A percentile compares a stretch with the other conserved stretches of the same genome.
phyloP scores from a whole-genome alignment of 2,329 filamentous ascomycete species.

The Nemania sp. region DNA sequence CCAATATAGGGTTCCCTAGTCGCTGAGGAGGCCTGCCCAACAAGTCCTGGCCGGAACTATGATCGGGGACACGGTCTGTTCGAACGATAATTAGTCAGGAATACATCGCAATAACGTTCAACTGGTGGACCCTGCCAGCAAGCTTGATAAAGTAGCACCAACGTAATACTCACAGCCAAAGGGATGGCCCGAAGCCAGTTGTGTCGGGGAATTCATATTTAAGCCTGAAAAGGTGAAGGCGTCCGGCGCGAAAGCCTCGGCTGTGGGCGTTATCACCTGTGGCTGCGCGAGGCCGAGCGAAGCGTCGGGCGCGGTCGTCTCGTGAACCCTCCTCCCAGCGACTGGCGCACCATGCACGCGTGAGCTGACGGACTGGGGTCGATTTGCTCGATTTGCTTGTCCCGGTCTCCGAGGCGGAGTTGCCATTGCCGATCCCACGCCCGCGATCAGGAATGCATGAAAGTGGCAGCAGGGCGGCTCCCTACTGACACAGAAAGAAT shows the following conservation, averaged over 20 bases:
- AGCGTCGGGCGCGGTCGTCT: background rate
- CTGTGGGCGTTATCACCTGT: slow-evolving; percentile 13
- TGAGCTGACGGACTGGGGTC: background rate
- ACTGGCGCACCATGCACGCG: background rate
- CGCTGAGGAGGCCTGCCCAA: slow-evolving; percentile 63
- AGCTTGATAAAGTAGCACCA: too few relatives aligned
- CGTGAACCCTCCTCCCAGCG: background rate
- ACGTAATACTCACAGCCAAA: slow-evolving; percentile 71
- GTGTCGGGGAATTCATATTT: slow-evolving; percentile 63
- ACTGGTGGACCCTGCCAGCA: too few relatives aligned
- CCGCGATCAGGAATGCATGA: too few relatives aligned
- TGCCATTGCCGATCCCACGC: too few relatives aligned
- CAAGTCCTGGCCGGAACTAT: slow-evolving; percentile 28
- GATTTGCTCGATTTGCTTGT: too few relatives aligned
- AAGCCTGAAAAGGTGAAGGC: slow-evolving; percentile 52
- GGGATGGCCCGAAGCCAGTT: slow-evolving; percentile 59
- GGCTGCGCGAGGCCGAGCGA: slow-evolving; percentile 12
- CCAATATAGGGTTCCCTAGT: slow-evolving; percentile 66
- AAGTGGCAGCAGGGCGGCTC: too few relatives aligned
- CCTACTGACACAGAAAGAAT: too few relatives aligned
- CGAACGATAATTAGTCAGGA: too few relatives aligned
- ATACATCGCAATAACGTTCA: too few relatives aligned
- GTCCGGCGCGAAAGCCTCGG: slow-evolving; percentile 58
- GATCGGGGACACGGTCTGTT: too few relatives aligned
- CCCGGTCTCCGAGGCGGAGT: too few relatives aligned